A percentile compares a stretch with the other conserved stretches of the same genome.
These are phyloP conservation scores for Escovopsis sp. DNA, from an alignment of 2,329 filamentous ascomycete genomes.

Conservation along the genomic window DNA sequence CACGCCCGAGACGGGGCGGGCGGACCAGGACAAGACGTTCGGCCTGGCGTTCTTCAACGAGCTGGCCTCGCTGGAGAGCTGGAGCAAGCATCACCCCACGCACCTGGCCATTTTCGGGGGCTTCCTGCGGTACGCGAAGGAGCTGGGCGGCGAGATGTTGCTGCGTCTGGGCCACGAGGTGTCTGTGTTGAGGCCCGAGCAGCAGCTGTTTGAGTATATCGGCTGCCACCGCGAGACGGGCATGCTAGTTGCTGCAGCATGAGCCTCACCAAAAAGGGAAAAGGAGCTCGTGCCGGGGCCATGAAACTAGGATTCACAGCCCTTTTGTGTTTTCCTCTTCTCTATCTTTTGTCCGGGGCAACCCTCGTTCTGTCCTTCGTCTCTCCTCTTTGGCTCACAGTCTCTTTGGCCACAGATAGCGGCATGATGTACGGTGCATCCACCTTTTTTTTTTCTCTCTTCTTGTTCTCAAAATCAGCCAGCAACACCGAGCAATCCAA, in stretches of 20 bases:
- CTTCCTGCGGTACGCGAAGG: slow-evolving; percentile 23
- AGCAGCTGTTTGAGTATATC: slow-evolving; percentile 28
- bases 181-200: slow-evolving; percentile 20
- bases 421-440: too few relatives aligned
- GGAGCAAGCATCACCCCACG: slow-evolving; percentile 23
- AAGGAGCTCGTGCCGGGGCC: too few relatives aligned
- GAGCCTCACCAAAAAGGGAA: too few relatives aligned
- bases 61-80: slow-evolving; percentile 22
- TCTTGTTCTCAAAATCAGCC: too few relatives aligned
- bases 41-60: slow-evolving; percentile 27
- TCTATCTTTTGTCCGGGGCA: too few relatives aligned
- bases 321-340: too few relatives aligned
- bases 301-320: too few relatives aligned
- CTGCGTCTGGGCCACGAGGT: slow-evolving; percentile 26
- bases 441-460: too few relatives aligned
- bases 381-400: too few relatives aligned
- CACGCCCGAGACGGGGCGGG: slow-evolving; percentile 9
- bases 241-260: slow-evolving; percentile 10
- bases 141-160: slow-evolving; percentile 16
- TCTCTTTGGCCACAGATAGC: too few relatives aligned
- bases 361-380: too few relatives aligned
- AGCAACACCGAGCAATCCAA: too few relatives aligned
- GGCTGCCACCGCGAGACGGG: slow-evolving; percentile 22
- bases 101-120: slow-evolving; percentile 26
- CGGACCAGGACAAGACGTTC: slow-evolving; percentile 21